Evolutionary conservation across 2,329 filamentous ascomycete species (phyloP), one percentile per base, ranked within the genome.

Genomic region (Xylariaceae sp.): DNA sequence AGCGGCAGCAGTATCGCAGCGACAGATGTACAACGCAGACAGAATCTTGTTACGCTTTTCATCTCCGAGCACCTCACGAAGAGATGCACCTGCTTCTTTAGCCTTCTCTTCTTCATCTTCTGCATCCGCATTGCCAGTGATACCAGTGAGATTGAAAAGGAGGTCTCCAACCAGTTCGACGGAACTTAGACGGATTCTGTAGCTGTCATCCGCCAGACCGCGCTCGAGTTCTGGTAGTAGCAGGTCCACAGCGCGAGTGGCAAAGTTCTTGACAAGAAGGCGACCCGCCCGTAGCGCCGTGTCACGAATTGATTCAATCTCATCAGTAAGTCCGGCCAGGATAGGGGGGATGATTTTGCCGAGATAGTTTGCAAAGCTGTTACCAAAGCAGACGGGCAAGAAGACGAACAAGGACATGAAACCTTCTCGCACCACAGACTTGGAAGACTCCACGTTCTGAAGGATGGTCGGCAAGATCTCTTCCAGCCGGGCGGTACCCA

Each of bases 331-430:
- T 68, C 95, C 95, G 65, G 91, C 87, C 64, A 99, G 81, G 69
- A 99, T 97, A 17, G 94, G 89, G 15, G 94, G 95, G 68, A 99
- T 96, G 69, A 99, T 96, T 72, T 88, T 92, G 76, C 88, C 90
- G 62, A 99, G 87, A 71, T 99, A 99, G 72, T 91, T 92, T 67
- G 94, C 89, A 71, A 99, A 99, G 74, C 92, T 96, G 81, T 99
- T 99, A 70, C 94, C 94, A 69, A 99, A 99, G 77, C 94, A 99
- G 56, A 96, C 94, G 10, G 94, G 94, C 77, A 99, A 85, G 83
- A 97, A 99, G 66, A 99, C 97, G 77, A 99, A 99, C 47, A 99
- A 83, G 6, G 94, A 97, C 94, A 99, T 99, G 79, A 99, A 99
- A 51, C 94, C 94, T 80, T 99, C 94, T 68, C 94, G 87, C 64